Base-by-base conservation (phyloP, 176 grass and related monocot species). In the Musa schizocarpa region DNA sequence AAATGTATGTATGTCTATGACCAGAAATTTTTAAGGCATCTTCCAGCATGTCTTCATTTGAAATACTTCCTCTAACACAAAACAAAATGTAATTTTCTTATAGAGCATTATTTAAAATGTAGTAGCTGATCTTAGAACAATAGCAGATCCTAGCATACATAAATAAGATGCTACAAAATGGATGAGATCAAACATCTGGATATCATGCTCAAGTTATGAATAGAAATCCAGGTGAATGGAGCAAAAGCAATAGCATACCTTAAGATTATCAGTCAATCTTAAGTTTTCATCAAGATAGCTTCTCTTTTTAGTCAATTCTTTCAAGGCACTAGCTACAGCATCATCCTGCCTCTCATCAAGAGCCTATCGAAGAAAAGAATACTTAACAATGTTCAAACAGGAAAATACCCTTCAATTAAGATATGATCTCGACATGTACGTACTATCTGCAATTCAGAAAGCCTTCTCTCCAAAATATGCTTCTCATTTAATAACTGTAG, bases 281-380 rank as follows among this genome's bases (percentile, higher is more conserved):
- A 87, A 74, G 82, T 98, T 98, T 64, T 94, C 84, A 49, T 94
- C 86, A 68, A 98, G 9, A 78, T 84, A 76, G 61, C n/a, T 82
- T 85, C 88, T 94, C 84, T 87, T 93, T 82, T 89, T 82, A 71
- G 56, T 98, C 75, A 98, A 54, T 72, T 98, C 90, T 85, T 94
- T 98, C 75, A 94, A 58, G 68, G 90, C 78, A 75, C 82, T 79
- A 73, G 86, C 78, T 89, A 98, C 89, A 65, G 95, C 83, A 63
- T 98, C 95, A 71, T 93, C 86, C 77, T 91, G 88, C 76, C 82
- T 94, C 84, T 98, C 95, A 24, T 98, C 90, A 76, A 98, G 80
- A 83, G 86, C 90, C 95, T 98, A 74, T 58, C 12, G 55, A 2
- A 73, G 11, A 58, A 80, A 78, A 69, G 16, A 57, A 48, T 13